These are phyloP conservation scores for Colletotrichum brevisporum DNA, from an alignment of 2,329 filamentous ascomycete genomes.

Conservation along the genomic window DNA sequence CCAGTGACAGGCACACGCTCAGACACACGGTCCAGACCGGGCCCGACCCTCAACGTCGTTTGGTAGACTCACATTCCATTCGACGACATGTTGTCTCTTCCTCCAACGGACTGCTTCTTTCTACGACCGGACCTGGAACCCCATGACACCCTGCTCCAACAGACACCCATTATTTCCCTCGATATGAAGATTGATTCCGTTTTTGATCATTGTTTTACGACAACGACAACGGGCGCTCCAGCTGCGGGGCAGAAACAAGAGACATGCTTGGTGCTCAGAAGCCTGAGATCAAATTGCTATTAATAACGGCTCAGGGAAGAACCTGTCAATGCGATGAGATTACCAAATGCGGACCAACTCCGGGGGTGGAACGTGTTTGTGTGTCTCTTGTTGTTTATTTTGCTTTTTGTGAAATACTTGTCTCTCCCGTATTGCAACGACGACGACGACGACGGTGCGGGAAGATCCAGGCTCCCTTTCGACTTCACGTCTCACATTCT, in stretches of 20 bases:
- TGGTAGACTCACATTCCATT: conserved; percentile 34
- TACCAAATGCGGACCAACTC: conserved; percentile 29
- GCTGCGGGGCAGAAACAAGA: not conserved
- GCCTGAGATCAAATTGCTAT: conserved; percentile 19
- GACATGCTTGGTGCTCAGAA: conserved; percentile 12
- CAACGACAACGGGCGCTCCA: conserved; percentile 4
- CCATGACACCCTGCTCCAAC: not conserved
- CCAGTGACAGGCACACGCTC: conserved; percentile 14
- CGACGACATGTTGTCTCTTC: conserved; percentile 35
- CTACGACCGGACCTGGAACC: no score
- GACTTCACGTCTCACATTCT: not conserved
- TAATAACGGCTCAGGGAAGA: conserved; percentile 23
- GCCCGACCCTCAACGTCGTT: conserved; percentile 21
- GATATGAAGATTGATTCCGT: conserved; percentile 6
- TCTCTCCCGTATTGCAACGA: conserved; percentile 28
- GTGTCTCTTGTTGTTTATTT: conserved; percentile 32
- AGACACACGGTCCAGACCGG: conserved; percentile 11
- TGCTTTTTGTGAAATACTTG: conserved; percentile 28
- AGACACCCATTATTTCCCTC: conserved; percentile 4
- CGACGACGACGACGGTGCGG: conserved; percentile 19
- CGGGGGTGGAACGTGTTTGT: conserved; percentile 31
- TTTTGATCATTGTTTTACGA: not conserved
- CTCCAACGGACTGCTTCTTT: conserved; percentile 9
- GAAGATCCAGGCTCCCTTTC: conserved; percentile 5
- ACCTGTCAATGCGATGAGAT: conserved; percentile 37